A percentile compares a stretch with the other conserved stretches of the same genome.
Evolutionary conservation across 176 grass and related monocot species (phyloP).

Genomic region (Musa acuminata): DNA sequence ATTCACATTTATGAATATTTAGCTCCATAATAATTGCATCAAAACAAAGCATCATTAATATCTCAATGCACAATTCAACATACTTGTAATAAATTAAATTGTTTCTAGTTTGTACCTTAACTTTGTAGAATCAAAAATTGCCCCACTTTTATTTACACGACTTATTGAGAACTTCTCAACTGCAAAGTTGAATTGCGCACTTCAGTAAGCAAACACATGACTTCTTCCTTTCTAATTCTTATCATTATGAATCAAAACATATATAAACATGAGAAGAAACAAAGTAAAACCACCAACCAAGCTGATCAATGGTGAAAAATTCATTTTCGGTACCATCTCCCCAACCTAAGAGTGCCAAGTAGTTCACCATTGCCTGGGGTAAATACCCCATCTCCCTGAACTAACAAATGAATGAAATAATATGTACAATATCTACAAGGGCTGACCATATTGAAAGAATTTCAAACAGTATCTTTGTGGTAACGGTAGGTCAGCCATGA

Average conservation of each 20-base stretch:
- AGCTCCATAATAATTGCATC: no score
- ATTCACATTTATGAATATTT: no score
- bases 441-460: no score
- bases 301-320: constrained; percentile 77
- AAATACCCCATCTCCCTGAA: constrained; percentile 99
- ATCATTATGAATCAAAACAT: not conserved
- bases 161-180: constrained; percentile 85
- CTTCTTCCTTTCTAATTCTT: not conserved
- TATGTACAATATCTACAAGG: no score
- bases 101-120: constrained; percentile 33
- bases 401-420: constrained; percentile 38
- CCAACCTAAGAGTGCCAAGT: constrained; percentile 87
- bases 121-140: constrained; percentile 84
- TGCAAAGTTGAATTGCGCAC: constrained; percentile 12
- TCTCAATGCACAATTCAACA: no score
- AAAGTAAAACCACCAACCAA: constrained; percentile 41
- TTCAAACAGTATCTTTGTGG: no score
- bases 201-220: not conserved
- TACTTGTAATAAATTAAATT: not conserved
- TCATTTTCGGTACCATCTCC: constrained; percentile 99
- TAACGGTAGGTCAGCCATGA: no score
- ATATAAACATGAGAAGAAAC: not conserved
- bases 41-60: no score
- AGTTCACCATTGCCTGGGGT: constrained; percentile 95
- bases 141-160: constrained; percentile 98